Conservation (phyloP, 306 rosid species). For the Styphnolobium japonicum region DNA sequence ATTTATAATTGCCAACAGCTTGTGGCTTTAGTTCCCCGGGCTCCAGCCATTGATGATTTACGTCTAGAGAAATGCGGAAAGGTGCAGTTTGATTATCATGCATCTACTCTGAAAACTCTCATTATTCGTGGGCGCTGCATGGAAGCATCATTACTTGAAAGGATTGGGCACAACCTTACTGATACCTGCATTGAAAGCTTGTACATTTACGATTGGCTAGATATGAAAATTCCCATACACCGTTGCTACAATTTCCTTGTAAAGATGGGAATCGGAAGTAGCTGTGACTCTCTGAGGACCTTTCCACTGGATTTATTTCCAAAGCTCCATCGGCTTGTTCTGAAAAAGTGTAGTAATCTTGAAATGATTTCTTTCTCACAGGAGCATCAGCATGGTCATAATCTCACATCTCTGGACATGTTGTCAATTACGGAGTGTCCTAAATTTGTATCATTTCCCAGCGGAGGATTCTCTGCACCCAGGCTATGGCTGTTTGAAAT, state of each 20-base stretch:
- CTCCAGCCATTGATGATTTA: not conserved
- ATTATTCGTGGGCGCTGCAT: not conserved
- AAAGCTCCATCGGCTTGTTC: not conserved
- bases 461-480: not conserved
- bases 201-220: not conserved
- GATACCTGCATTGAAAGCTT: not conserved
- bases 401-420: not conserved
- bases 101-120: not conserved
- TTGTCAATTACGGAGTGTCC: not conserved
- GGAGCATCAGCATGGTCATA: too few relatives aligned
- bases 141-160: not conserved
- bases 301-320: not conserved
- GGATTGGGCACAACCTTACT: not conserved
- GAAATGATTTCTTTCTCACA: not conserved
- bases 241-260: not conserved
- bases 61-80: not conserved
- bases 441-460: not conserved
- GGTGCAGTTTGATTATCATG: not conserved
- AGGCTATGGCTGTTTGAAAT: not conserved
- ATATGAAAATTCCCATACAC: not conserved
- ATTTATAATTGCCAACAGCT: not conserved
- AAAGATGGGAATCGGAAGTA: not conserved
- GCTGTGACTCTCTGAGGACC: not conserved
- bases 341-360: not conserved
- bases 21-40: not conserved